phyloP scores from a whole-genome alignment of 2,329 filamentous ascomycete species.

The Akanthomyces dipterigenus region DNA sequence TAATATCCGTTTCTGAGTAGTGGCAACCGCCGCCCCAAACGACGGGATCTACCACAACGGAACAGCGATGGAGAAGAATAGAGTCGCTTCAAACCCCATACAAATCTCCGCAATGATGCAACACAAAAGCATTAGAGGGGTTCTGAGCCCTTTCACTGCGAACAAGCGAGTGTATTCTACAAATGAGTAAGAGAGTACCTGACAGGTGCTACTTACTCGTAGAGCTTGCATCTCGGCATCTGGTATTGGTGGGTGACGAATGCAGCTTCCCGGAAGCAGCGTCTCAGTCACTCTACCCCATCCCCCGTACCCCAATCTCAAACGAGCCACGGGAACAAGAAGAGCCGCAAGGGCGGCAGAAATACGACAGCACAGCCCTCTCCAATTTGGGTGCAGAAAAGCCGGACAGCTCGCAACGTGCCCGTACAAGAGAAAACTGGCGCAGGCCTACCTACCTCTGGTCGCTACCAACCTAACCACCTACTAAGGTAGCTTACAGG shows the following conservation, averaged over 20 bases:
- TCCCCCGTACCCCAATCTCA: neutral
- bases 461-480: too few relatives aligned
- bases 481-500: too few relatives aligned
- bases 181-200: too few relatives aligned
- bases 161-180: too few relatives aligned
- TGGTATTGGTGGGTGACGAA: neutral
- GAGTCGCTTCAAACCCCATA: neutral
- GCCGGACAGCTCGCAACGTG: neutral
- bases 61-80: neutral
- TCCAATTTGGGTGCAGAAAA: neutral
- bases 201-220: too few relatives aligned
- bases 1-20: neutral
- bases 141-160: too few relatives aligned
- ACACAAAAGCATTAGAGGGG: too few relatives aligned
- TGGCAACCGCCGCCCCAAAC: neutral
- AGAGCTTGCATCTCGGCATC: neutral
- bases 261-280: neutral
- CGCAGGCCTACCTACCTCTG: too few relatives aligned
- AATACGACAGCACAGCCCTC: conserved; percentile 5
- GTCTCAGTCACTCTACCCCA: too few relatives aligned
- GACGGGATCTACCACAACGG: neutral
- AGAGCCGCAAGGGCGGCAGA: neutral
- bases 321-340: neutral
- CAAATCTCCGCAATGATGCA: neutral
- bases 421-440: too few relatives aligned